Conservation (phyloP, 345 rosid species). For the Citrus trifoliata region DNA sequence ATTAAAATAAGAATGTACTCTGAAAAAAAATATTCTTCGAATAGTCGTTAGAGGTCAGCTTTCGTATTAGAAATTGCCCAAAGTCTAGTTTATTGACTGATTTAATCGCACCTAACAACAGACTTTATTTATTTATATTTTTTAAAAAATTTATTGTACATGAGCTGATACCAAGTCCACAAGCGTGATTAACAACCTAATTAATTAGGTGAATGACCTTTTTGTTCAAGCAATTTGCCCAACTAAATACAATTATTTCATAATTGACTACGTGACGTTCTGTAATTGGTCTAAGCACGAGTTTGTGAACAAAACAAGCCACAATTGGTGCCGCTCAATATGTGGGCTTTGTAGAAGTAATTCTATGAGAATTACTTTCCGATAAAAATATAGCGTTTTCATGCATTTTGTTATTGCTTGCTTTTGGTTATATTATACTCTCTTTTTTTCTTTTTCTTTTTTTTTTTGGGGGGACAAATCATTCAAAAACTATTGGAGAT, state of each 20-base stretch:
- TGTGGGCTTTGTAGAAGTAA: neutral
- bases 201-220: neutral
- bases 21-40: neutral
- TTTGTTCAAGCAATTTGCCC: neutral
- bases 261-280: neutral
- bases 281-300: neutral
- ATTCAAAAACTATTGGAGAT: neutral
- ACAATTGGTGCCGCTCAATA: constrained; percentile 17
- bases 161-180: neutral
- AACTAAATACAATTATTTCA: neutral
- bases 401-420: neutral
- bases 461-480: neutral
- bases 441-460: no score
- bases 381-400: neutral
- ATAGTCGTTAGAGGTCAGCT: neutral
- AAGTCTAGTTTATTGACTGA: neutral
- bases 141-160: neutral
- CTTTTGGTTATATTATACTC: neutral
- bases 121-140: neutral
- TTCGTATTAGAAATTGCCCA: neutral
- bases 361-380: neutral
- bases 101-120: neutral
- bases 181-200: neutral
- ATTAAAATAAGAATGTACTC: no score
- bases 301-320: constrained; percentile 2